Evolutionary conservation across 345 rosid species (phyloP).

Genomic region (Microcos paniculata): DNA sequence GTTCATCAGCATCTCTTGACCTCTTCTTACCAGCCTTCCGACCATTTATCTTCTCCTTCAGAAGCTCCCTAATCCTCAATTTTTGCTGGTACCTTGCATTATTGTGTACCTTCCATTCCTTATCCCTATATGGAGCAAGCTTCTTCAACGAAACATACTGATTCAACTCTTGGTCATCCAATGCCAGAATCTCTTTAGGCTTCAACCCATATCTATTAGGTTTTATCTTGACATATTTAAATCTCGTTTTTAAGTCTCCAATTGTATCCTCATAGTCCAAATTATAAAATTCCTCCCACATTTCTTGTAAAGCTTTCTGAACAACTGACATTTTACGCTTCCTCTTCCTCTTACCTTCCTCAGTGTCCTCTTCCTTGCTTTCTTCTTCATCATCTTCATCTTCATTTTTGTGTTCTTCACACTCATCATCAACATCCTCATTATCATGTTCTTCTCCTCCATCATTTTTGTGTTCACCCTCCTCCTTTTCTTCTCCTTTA

Average conservation of each 20-base stretch:
- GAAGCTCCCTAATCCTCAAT: constrained; percentile 46
- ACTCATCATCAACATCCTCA: constrained; percentile 18
- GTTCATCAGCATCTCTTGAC: constrained; percentile 19
- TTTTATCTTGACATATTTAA: constrained; percentile 69
- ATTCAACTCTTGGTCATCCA: constrained; percentile 77
- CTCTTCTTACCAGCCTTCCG: constrained; percentile 43
- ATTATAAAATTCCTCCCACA: constrained; percentile 88
- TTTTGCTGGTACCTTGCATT: constrained; percentile 51
- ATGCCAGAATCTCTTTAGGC: constrained; percentile 51
- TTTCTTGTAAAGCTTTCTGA: constrained; percentile 61
- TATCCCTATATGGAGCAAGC: constrained; percentile 71
- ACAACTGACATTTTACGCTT: constrained; percentile 64
- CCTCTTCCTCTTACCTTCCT: constrained; percentile 63
- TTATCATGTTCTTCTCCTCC: constrained; percentile 6
- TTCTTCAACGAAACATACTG: constrained; percentile 82
- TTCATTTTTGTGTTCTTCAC: constrained; percentile 1
- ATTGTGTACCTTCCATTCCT: constrained; percentile 73
- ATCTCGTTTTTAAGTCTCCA: constrained; percentile 88
- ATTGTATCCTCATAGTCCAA: constrained; percentile 90
- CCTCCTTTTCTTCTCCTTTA: constrained; percentile 22
- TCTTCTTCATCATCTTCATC: constrained; percentile 14
- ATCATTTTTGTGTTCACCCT: not conserved
- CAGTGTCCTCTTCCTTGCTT: constrained; percentile 24
- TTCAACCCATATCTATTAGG: constrained; percentile 66
- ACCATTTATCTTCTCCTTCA: constrained; percentile 22